Conservation (phyloP, 768 basidiomycete genomes). For the Polyporus arcularius region DNA sequence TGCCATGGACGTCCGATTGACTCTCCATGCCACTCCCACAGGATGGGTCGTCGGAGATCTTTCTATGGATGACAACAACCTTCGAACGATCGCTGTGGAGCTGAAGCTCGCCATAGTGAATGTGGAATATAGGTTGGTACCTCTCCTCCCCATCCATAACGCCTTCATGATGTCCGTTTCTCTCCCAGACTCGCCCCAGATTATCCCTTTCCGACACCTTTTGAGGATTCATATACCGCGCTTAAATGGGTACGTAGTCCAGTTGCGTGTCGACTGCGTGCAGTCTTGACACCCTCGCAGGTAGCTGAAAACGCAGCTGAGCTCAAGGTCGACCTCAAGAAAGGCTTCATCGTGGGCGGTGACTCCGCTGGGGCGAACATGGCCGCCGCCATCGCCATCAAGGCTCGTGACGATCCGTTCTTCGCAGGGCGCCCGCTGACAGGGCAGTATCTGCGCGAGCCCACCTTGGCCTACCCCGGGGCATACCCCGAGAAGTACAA, state of each 20-base stretch:
- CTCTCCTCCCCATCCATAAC: neutral
- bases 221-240: slow-evolving; percentile 26
- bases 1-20: neutral
- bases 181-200: slow-evolving; percentile 27
- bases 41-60: slow-evolving; percentile 26
- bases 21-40: slow-evolving; percentile 1
- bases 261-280: neutral
- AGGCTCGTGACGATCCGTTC: slow-evolving; percentile 24
- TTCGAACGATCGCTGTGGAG: slow-evolving; percentile 16
- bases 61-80: slow-evolving; percentile 21
- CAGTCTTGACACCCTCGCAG: no score
- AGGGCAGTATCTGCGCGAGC: slow-evolving; percentile 26
- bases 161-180: neutral
- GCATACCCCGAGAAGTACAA: slow-evolving; percentile 1
- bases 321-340: slow-evolving; percentile 15
- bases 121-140: slow-evolving; percentile 6
- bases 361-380: slow-evolving; percentile 25
- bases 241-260: slow-evolving; percentile 27
- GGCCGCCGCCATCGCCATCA: slow-evolving; percentile 21
- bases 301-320: neutral
- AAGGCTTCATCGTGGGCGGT: slow-evolving; percentile 29
- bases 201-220: slow-evolving; percentile 23
- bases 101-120: slow-evolving; percentile 22
- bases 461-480: slow-evolving; percentile 2
- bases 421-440: slow-evolving; percentile 21